Evolutionary conservation across 768 basidiomycete species (phyloP).

Genomic region (Pulveroboletus sp.): DNA sequence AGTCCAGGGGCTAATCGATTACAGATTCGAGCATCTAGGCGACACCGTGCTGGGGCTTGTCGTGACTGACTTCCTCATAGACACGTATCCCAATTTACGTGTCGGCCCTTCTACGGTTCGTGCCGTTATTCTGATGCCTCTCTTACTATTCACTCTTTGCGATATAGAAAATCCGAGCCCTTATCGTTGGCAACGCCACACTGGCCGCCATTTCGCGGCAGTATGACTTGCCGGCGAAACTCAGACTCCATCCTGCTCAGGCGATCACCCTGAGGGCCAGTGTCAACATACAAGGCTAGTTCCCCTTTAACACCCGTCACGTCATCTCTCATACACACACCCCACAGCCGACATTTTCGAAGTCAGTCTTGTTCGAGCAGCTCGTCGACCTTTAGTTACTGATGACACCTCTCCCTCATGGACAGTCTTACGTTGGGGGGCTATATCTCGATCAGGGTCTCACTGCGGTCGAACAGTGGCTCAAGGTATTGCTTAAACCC

Average conservation of each 20-base stretch:
- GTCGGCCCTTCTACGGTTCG: constrained; percentile 70
- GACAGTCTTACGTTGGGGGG: constrained; percentile 75
- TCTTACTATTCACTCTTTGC: neutral
- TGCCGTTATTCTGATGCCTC: neutral
- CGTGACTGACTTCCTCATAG: constrained; percentile 59
- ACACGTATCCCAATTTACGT: constrained; percentile 61
- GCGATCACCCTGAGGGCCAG: constrained; percentile 67
- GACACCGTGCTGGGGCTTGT: constrained; percentile 67
- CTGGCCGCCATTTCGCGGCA: constrained; percentile 65
- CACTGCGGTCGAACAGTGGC: constrained; percentile 51
- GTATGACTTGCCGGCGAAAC: constrained; percentile 57
- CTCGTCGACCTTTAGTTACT: neutral
- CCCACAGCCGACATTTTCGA: constrained; percentile 71
- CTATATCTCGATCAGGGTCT: constrained; percentile 69
- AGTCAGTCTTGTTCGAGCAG: constrained; percentile 35
- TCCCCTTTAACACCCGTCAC: neutral
- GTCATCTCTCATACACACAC: constrained; percentile 2
- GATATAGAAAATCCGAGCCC: constrained; percentile 67
- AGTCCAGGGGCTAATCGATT: neutral
- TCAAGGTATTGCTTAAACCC: constrained; percentile 56
- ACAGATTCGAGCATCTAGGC: constrained; percentile 70
- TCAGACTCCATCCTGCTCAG: constrained; percentile 69
- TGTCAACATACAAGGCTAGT: constrained; percentile 63
- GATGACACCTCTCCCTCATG: neutral
- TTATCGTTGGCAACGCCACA: constrained; percentile 70